These are phyloP conservation scores for Lasiodiplodia citricola DNA, from an alignment of 2,329 filamentous ascomycete genomes.

Conservation along the genomic window DNA sequence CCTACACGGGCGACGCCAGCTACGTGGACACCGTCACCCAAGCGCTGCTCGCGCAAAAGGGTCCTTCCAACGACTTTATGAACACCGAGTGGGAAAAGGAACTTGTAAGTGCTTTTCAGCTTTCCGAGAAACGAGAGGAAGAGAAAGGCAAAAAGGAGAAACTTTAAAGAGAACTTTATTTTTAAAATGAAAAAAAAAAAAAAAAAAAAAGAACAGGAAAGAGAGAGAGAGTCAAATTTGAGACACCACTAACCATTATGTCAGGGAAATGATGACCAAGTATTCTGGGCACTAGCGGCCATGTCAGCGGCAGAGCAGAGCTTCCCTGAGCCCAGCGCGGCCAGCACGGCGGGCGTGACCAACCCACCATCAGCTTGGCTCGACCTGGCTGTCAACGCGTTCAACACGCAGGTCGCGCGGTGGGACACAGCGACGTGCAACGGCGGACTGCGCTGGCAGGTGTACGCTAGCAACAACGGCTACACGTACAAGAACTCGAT, in stretches of 20 bases:
- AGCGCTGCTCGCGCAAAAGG: conserved; percentile 76
- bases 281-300: conserved; percentile 63
- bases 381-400: conserved; percentile 77
- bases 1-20: conserved; percentile 47
- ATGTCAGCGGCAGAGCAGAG: conserved; percentile 63
- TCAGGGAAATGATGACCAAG: conserved; percentile 65
- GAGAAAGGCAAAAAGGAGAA: too few species aligned
- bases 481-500: conserved; percentile 65
- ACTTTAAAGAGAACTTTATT: neutral
- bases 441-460: conserved; percentile 85
- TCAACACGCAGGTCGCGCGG: conserved; percentile 74
- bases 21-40: conserved; percentile 45
- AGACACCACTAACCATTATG: neutral
- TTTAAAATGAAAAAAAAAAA: neutral
- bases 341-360: conserved; percentile 25
- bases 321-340: conserved; percentile 46
- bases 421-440: conserved; percentile 72
- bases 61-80: conserved; percentile 76
- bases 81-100: conserved; percentile 27
- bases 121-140: neutral
- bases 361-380: conserved; percentile 69
- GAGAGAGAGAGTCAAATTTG: neutral
- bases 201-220: neutral
- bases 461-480: conserved; percentile 77
- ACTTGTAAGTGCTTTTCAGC: conserved; percentile 49